A percentile compares a stretch with the other conserved stretches of the same genome.
Evolutionary conservation across 2,329 filamentous ascomycete species (phyloP).

Genomic region (Raffaelea ambrosiae): DNA sequence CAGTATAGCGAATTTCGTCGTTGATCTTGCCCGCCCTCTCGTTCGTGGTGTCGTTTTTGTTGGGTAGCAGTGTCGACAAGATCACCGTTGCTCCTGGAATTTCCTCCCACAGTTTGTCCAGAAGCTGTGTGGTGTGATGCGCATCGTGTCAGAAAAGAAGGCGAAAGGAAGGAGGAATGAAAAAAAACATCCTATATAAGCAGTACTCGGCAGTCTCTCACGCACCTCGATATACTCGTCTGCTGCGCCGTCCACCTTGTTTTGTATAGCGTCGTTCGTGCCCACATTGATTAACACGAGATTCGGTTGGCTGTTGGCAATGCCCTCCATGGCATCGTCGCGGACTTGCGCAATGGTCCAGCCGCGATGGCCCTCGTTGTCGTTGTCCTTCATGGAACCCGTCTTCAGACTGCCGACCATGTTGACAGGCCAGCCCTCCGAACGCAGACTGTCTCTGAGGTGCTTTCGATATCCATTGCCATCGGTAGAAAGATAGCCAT

Average conservation of each 20-base stretch:
- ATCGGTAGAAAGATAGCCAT: constrained; percentile 24
- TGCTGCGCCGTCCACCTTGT: constrained; percentile 12
- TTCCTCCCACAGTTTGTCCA: not conserved
- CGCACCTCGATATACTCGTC: constrained; percentile 1
- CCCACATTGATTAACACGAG: constrained; percentile 15
- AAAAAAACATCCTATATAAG: not conserved
- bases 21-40: not conserved
- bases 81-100: not conserved
- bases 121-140: not conserved
- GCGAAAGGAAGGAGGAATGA: not conserved
- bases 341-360: constrained; percentile 8
- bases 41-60: not conserved
- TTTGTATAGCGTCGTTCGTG: constrained; percentile 14
- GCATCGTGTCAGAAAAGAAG: not conserved
- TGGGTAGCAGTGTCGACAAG: not conserved
- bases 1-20: not conserved
- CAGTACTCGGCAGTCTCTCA: not conserved
- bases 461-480: constrained; percentile 10
- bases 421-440: constrained; percentile 2
- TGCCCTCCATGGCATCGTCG: not conserved
- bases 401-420: constrained; percentile 7
- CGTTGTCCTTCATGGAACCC: constrained; percentile 8
- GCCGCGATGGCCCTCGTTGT: constrained; percentile 7
- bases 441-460: constrained; percentile 5
- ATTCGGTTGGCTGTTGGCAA: constrained; percentile 9